A percentile compares a stretch with the other conserved stretches of the same genome.
phyloP scores from a whole-genome alignment of 1,284 basidiomycete species.

The Cerioporus squamosus region DNA sequence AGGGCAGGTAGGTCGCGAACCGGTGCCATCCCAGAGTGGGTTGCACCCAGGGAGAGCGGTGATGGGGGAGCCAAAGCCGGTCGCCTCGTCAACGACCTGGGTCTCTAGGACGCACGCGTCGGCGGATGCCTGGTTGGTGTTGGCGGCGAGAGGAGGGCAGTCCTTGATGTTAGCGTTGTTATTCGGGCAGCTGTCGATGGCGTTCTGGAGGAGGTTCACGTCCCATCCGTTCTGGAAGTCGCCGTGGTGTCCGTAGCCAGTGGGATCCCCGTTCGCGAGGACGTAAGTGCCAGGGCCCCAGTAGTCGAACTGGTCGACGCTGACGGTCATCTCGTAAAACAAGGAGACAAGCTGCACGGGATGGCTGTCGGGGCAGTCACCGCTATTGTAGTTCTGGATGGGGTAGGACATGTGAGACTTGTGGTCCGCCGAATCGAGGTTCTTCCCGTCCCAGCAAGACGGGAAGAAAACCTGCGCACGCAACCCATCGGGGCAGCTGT shows the following conservation, averaged over 20 bases:
- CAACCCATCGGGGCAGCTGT: slow-evolving; percentile 41
- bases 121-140: slow-evolving; percentile 23
- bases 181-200: slow-evolving; percentile 33
- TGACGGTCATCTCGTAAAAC: slow-evolving; percentile 35
- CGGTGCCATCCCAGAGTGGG: slow-evolving; percentile 24
- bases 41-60: slow-evolving; percentile 33
- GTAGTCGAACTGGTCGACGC: slow-evolving; percentile 25
- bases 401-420: slow-evolving; percentile 59
- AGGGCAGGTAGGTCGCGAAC: slow-evolving; percentile 21
- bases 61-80: slow-evolving; percentile 26
- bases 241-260: slow-evolving; percentile 36
- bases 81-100: slow-evolving; percentile 28
- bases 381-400: slow-evolving; percentile 37
- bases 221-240: slow-evolving; percentile 41
- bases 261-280: slow-evolving; percentile 35
- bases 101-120: slow-evolving; percentile 27
- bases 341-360: slow-evolving; percentile 35
- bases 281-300: slow-evolving; percentile 35
- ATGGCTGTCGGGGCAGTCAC: slow-evolving; percentile 34
- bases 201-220: slow-evolving; percentile 30
- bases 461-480: slow-evolving; percentile 49
- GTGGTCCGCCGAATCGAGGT: slow-evolving; percentile 52
- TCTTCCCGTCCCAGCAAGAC: slow-evolving; percentile 48
- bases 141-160: slow-evolving; percentile 25
- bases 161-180: slow-evolving; percentile 22